Conservation (phyloP, 2,329 filamentous ascomycete genomes). For the Trichoderma sp. region DNA sequence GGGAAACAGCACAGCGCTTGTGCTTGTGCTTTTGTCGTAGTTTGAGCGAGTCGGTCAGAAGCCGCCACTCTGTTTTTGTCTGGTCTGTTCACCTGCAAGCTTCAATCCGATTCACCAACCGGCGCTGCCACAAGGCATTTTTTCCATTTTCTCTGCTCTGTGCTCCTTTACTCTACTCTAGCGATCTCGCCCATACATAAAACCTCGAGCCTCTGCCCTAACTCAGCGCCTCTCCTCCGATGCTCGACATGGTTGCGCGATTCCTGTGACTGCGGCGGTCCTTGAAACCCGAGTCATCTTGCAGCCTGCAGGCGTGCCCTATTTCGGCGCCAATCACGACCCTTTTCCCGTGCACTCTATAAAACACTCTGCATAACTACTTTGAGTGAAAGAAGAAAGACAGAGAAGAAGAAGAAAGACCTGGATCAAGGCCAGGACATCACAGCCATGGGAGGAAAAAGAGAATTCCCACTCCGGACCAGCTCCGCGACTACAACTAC, state of each 20-base stretch:
- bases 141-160: not conserved
- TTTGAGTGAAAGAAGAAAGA: not conserved
- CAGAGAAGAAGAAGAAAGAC: not conserved
- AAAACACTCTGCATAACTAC: not conserved
- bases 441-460: constrained; percentile 15
- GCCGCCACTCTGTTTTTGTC: not conserved
- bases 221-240: not conserved
- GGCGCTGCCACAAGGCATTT: constrained; percentile 1
- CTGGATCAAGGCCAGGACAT: not conserved
- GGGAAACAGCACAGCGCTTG: not conserved
- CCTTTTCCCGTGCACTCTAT: not conserved
- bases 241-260: constrained; percentile 5
- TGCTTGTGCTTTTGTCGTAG: not conserved
- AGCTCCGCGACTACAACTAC: constrained; percentile 69
- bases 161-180: not conserved
- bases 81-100: not conserved
- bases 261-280: constrained; percentile 10
- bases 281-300: constrained; percentile 14
- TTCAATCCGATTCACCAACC: not conserved
- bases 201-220: not conserved
- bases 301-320: constrained; percentile 11
- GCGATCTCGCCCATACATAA: not conserved
- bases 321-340: not conserved
- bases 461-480: constrained; percentile 56
- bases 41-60: not conserved